Evolutionary conservation across 306 rosid genomes (phyloP), one percentile per base, ranked within the genome.

Genomic region (Castanea crenata): DNA sequence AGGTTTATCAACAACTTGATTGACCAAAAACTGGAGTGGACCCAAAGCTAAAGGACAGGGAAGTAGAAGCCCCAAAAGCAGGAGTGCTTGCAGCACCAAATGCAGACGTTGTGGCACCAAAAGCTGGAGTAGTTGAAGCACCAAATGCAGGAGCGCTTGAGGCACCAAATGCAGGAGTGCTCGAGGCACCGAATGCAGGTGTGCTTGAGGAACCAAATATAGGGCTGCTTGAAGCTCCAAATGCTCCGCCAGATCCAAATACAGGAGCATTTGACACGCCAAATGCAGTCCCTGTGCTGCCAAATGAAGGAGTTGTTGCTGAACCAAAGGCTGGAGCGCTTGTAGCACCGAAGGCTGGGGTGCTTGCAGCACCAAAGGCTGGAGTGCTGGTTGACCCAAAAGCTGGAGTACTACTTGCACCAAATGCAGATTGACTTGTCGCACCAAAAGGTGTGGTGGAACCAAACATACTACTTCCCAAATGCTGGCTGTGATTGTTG

Each of bases 401-500:
- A 11, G 54, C 54, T 49, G 54, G 54, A 12, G 54, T 49, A 49
- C 16, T 49, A 49, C 4, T 21, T 1, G 90, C 64, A 51, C 92
- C 94, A 81, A 89, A 92, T 25, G 91, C 77, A 38, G 89, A 86
- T 85, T 90, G 97, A 59, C 83, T 72, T 58, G 98, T 55, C 49
- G 85, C 93, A 68, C 95, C 98, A 79, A 94, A 92, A 82, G 97
- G 96, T 76, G 94, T 81, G 71, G 96, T 79, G 62, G 97, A 85
- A 80, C 98, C 96, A 83, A 96, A 93, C 57, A 91, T 65, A 75
- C 91, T 89, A 86, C 90, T 90, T 58, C n/a, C 99, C 99, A 74
- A 95, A 93, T 62, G 97, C 93, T 55, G 98, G 91, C 79, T 90
- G 99, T 55, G 99, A 90, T 64, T 86, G 91, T 72, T 91, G 99